Evolutionary conservation across 1,139 yeast species (phyloP).

Genomic region (Taiozyma sp.): DNA sequence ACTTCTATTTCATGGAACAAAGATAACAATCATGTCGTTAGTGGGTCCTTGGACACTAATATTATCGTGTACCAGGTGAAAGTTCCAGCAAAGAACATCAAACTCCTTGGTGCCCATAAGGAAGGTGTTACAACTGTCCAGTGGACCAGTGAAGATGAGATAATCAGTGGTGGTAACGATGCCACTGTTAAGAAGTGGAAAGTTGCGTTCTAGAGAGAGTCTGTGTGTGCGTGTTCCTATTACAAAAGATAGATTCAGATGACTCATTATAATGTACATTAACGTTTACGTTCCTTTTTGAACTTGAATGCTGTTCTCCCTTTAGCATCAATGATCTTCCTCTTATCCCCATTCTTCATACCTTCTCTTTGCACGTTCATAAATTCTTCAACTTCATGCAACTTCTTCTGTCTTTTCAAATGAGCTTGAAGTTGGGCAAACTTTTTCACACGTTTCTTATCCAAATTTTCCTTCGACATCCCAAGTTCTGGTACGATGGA

Average conservation of each 20-base stretch:
- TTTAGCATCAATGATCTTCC: conserved; percentile 58
- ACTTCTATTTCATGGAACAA: conserved; percentile 72
- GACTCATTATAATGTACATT: conserved; percentile 8
- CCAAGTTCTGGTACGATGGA: conserved; percentile 27
- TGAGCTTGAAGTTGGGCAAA: conserved; percentile 52
- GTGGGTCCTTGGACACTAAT: conserved; percentile 83
- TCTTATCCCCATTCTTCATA: conserved; percentile 87
- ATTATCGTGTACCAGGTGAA: conserved; percentile 75
- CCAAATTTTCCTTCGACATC: conserved; percentile 37
- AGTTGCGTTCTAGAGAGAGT: conserved; percentile 25
- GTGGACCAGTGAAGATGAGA: conserved; percentile 51
- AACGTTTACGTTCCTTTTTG: conserved; percentile 81
- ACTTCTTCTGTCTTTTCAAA: conserved; percentile 61
- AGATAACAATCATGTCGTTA: conserved; percentile 67
- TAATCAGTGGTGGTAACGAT: conserved; percentile 78
- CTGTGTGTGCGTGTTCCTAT: background rate
- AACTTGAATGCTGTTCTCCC: conserved; percentile 80
- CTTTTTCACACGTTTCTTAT: conserved; percentile 55
- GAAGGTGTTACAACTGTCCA: conserved; percentile 75
- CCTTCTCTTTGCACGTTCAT: conserved; percentile 79
- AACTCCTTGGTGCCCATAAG: conserved; percentile 77
- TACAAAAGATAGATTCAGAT: background rate
- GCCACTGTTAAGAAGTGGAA: conserved; percentile 78
- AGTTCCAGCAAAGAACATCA: conserved; percentile 73
- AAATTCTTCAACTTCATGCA: conserved; percentile 62